Base-by-base conservation (phyloP, 2,329 filamentous ascomycete species). In the Gaeumannomyces tritici region DNA sequence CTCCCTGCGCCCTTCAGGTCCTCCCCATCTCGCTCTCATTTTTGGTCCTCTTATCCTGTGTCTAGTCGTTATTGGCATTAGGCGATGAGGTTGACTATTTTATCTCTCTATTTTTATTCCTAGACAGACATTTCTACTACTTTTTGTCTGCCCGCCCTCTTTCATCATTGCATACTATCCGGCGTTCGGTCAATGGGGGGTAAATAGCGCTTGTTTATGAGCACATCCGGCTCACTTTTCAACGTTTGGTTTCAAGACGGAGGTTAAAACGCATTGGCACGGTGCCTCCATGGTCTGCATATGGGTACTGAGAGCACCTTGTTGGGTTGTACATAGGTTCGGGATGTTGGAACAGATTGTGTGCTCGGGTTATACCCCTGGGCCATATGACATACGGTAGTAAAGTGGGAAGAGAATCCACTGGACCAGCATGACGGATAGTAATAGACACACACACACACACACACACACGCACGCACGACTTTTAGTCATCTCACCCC, bases 1-100 rank as follows among this genome's bases (percentile, higher is more conserved):
- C 42, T 51, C 42, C 42, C 4, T n/a, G 18, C n/a, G 7, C n/a
- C 18, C 29, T 42, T 18, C 63, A 75, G 74, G 68, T 47, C 69
- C 70, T 55, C 64, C 67, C 72, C 82, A 83, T 67, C 72, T 73
- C 70, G 71, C 78, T 68, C 72, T 82, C 70, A 67, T 86, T 72
- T 82, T 80, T 73, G 68, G 70, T 29, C 71, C 73, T 60, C 70
- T 84, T 73, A 69, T 79, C 73, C 70, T 83, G 73, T 73, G 74
- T 61, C 62, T 81, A 65, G 55, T 67, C 35, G 55, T 65, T 26
- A 67, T 69, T 60, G 57, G 68, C 47, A 65, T 63, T 59, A 67
- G 68, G 58, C 68, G 72, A 67, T 72, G 74, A 24, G 42, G 18
- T 1, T 42, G 13, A 15, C 12, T 42, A 15, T 15, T n/a, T 33